A percentile compares a stretch with the other conserved stretches of the same genome.
These are phyloP conservation scores for Paramecium sexaurelia DNA, from an alignment of 73 alveolate species.

Conservation along the genomic window DNA sequence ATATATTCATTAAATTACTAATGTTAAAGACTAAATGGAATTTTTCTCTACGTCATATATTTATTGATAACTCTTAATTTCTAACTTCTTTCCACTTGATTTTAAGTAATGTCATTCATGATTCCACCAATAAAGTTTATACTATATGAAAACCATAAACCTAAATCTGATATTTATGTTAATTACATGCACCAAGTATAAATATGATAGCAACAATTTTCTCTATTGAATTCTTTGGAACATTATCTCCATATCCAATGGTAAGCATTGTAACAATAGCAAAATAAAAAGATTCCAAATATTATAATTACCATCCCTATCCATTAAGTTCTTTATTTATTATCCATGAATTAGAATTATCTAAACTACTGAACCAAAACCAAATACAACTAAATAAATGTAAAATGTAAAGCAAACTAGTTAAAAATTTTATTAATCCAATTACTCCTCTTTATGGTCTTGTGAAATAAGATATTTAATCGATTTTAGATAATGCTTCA, in stretches of 20 bases:
- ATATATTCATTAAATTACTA: neutral
- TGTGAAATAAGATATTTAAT: neutral
- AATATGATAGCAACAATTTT: slow-evolving; percentile 17
- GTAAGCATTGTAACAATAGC: slow-evolving; percentile 68
- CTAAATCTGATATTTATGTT: neutral
- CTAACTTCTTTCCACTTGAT: slow-evolving; percentile 41
- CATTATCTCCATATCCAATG: slow-evolving; percentile 63
- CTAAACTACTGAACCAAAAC: neutral
- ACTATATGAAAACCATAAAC: slow-evolving; percentile 58
- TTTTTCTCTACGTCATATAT: slow-evolving; percentile 44
- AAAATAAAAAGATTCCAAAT: slow-evolving; percentile 62
- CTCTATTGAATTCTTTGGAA: slow-evolving; percentile 57
- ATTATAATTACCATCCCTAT: slow-evolving; percentile 42
- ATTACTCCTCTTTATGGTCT: slow-evolving; percentile 37
- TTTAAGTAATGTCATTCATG: slow-evolving; percentile 42
- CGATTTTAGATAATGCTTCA: neutral
- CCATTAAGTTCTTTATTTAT: neutral
- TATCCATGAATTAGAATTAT: slow-evolving; percentile 11
- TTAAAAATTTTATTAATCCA: neutral
- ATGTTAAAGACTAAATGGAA: slow-evolving; percentile 21
- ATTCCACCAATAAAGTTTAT: slow-evolving; percentile 54
- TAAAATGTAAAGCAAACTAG: neutral
- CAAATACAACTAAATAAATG: slow-evolving; percentile 41
- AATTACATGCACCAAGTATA: slow-evolving; percentile 50
- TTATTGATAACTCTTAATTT: slow-evolving; percentile 57